These are phyloP conservation scores for Mallotus repandus DNA, from an alignment of 441 rosid genomes.

Conservation along the genomic window DNA sequence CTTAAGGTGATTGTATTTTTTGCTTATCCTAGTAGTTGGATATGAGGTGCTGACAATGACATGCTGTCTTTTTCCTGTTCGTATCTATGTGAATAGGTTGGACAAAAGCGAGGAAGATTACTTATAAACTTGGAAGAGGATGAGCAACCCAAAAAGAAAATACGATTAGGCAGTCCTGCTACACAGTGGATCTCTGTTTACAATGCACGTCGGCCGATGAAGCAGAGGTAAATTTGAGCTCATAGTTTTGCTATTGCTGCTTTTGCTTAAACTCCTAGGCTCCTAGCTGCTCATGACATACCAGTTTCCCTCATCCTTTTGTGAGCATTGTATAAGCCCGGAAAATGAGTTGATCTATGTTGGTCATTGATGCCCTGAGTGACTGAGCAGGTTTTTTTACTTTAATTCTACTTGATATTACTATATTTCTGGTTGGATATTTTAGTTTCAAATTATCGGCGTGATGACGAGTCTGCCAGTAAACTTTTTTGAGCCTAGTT, in stretches of 20 bases:
- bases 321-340: background rate
- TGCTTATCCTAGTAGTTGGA: background rate
- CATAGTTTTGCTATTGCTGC: background rate
- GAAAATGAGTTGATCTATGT: background rate
- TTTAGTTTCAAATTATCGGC: background rate
- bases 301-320: background rate
- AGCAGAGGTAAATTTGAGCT: conserved; percentile 57
- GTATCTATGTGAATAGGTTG: conserved; percentile 49
- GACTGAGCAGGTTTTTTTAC: background rate
- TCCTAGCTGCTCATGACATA: conserved; percentile 4
- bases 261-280: too few species aligned
- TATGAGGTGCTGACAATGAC: background rate
- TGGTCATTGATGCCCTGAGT: background rate
- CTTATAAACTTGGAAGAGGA: conserved; percentile 83
- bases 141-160: conserved; percentile 86
- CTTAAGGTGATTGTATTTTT: conserved; percentile 50
- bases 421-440: background rate
- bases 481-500: background rate
- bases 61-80: conserved; percentile 16
- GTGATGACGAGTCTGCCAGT: background rate
- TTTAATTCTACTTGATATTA: background rate
- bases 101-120: conserved; percentile 82
- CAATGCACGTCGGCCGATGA: conserved; percentile 91
- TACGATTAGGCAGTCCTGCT: conserved; percentile 86
- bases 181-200: conserved; percentile 91